Base-by-base conservation (phyloP, 2,329 filamentous ascomycete genomes). In the Fusarium lateritium region DNA sequence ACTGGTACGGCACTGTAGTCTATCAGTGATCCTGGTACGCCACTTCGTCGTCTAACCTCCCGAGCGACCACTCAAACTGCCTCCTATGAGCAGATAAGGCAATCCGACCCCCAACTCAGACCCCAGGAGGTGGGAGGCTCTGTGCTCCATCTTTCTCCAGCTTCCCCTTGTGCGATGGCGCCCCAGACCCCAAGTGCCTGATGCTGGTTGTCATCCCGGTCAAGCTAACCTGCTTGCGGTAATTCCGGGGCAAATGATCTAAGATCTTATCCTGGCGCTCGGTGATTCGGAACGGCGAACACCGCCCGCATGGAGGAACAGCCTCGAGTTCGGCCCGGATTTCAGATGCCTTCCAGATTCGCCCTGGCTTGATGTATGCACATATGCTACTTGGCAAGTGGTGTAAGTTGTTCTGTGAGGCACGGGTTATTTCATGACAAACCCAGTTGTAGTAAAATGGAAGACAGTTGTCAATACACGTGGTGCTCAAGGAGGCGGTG, bases 231-330 rank as follows among this genome's bases (percentile, higher is more conserved):
- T 50, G 17, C 14, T 65, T 77, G 54, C 31, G 72, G 76, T 60
- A 73, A 73, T 78, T 74, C 76, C 75, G 76, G 74, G 75, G 73
- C 66, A 64, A 65, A 71, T 73, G 73, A 78, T 78, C 76, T 77
- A 60, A 78, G 76, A 78, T 78, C 76, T 76, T 67, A 70, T 70
- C 71, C 72, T 75, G 59, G 60, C 51, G 39, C 60, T 73, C 73
- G 76, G 73, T 76, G 76, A 63, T 74, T 75, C 75, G 73, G 75
- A 70, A 71, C 73, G 73, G 73, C 64, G 67, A 77, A 73, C 70
- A 72, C 73, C 74, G 74, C 65, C 55, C 21, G 56, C 59, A 56
- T 67, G 56, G 42, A 62, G 55, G 34, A 69, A 52, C 50, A 49
- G 22, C 42, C 56, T 69, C 54, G 38, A 56, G 46, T 70, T 63